Base-by-base conservation (phyloP, 257 asterid species). In the Linaria vulgaris region DNA sequence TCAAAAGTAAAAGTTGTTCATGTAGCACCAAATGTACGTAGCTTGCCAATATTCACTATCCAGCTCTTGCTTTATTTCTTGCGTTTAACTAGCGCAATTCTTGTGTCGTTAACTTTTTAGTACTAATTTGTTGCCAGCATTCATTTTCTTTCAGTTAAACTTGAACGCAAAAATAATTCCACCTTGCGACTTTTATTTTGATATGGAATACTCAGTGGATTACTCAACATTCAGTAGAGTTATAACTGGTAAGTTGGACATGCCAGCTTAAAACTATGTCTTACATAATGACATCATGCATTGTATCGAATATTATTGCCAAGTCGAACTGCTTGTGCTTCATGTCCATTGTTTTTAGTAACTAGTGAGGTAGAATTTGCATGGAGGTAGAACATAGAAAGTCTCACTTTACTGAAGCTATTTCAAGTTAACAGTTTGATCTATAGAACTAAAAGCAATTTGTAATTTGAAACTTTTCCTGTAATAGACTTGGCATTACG, bases 1-100 rank as follows among this genome's bases (percentile, higher is more conserved):
- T 76, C 85, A 59, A 79, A 76, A 79, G 82, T 76, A 38, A 60
- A 73, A 64, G 82, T 79, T 64, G 76, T 79, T 68, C 85, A 76
- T 67, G 64, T 68, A 59, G 66, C 69, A 63, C 70, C 78, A 66
- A 50, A 60, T 44, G 85, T 79, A 79, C 46, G 85, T 68, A 57
- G 50, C 60, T 41, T 16, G 17, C 39, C 13, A 22, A 41, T 37
- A 21, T 60, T 47, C 55, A 22, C 41, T 66, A 62, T 8, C 31
- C 44, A 34, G 39, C 24, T 59, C 55, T 68, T 56, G 21, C 15
- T 20, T 52, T 37, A 31, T 62, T 27, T 47, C 37, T 44, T 44
- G 4, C 19, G 49, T 44, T 44, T 41, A 19, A 38, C 17, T 37
- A 55, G 50, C 20, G 13, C 50, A 17, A 56, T 39, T 57, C 11